Base-by-base conservation (phyloP, 2,329 filamentous ascomycete species). In the Colletotrichum sp. region DNA sequence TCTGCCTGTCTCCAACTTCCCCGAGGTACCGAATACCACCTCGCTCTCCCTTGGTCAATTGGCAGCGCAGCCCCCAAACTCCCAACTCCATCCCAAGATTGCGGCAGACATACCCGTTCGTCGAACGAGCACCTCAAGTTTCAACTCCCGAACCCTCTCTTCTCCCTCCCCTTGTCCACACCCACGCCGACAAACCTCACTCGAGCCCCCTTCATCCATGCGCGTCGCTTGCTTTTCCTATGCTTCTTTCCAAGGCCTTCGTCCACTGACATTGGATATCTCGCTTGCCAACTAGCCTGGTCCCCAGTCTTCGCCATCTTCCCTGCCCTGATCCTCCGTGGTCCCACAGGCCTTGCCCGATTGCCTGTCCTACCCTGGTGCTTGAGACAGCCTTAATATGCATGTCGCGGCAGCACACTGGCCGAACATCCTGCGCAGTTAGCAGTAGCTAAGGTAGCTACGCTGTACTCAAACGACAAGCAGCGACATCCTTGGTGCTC, bases 381-480 rank as follows among this genome's bases (percentile, higher is more conserved):
- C 63, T 69, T 76, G 69, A 73, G 71, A 73, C 73, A 76, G 70
- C 73, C 73, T 76, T 76, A 69, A 73, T 76, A 76, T 76, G 73
- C 73, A 69, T 69, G 70, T 66, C 70, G 57, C 71, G 57, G 70
- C 64, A 72, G 63, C 69, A 72, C 69, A 68, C 63, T 72, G 69
- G 73, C n/a, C 62, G 63, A 73, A 63, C 57, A 72, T 64, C n/a
- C n/a, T 64, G 34, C 62, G 32, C 32, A 64, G 62, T 24, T 10
- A 64, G 32, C 60, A 18, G 36, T 39, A 64, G 60, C 59, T n/a
- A 39, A 39, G 36, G 36, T 39, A 52, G 44, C 44, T 52, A 21
- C 44, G 44, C 44, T 21, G 44, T 52, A 13, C 44, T 10, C 44
- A 52, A 52, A 73, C 57, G 57, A 76, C 64, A 73, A 73, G 57